These are phyloP conservation scores for Rhodotorula toruloides DNA, from an alignment of 768 basidiomycete species.

Conservation along the genomic window DNA sequence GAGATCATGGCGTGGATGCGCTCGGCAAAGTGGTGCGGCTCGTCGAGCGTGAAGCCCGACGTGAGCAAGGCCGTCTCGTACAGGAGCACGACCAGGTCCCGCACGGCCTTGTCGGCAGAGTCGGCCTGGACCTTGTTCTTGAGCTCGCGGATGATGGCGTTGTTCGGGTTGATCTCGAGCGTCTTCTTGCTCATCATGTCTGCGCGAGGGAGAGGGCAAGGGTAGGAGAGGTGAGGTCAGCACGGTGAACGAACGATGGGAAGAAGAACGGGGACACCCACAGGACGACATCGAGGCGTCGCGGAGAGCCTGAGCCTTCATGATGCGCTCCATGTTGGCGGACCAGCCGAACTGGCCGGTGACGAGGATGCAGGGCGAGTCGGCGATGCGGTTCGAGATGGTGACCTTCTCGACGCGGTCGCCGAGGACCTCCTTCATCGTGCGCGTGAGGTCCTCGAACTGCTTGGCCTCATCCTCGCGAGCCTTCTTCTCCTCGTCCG, in stretches of 20 bases:
- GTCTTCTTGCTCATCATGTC: constrained; percentile 93
- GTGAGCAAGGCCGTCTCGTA: constrained; percentile 96
- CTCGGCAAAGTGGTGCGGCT: constrained; percentile 88
- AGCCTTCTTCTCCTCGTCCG: constrained; percentile 87
- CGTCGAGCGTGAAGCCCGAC: constrained; percentile 90
- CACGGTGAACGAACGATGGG: background rate
- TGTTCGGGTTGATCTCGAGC: constrained; percentile 85
- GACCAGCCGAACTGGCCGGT: constrained; percentile 99
- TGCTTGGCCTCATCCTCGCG: constrained; percentile 80
- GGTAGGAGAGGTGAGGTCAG: background rate
- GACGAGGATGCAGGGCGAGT: constrained; percentile 57
- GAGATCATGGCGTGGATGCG: constrained; percentile 97
- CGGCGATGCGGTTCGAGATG: constrained; percentile 95
- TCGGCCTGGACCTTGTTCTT: constrained; percentile 93
- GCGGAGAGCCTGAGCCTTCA: constrained; percentile 96
- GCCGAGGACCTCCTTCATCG: constrained; percentile 96
- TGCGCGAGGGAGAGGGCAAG: background rate
- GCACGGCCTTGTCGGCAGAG: constrained; percentile 62
- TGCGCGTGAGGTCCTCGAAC: constrained; percentile 81
- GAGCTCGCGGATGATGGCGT: constrained; percentile 92
- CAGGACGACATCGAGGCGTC: constrained; percentile 94
- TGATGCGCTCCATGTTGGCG: constrained; percentile 96
- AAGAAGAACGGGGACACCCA: background rate
- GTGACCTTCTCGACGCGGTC: constrained; percentile 99
- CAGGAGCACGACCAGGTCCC: constrained; percentile 88